Conservation (phyloP, 75 land plant species). For the Azolla pinnata region DNA sequence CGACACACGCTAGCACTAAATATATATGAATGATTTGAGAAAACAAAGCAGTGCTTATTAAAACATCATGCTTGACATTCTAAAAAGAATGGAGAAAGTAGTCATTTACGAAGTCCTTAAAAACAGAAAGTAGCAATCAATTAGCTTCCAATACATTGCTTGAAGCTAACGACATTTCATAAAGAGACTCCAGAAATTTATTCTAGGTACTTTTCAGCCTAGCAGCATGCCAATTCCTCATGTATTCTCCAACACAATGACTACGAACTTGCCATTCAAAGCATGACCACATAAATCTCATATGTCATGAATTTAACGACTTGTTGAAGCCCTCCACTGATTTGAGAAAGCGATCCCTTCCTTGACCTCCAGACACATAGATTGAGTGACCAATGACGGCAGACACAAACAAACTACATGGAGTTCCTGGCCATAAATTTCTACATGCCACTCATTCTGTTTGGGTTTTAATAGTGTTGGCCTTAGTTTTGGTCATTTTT, state of each 20-base stretch:
- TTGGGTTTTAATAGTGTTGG: too few relatives aligned
- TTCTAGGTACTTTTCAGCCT: not conserved
- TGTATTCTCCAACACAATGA: not conserved
- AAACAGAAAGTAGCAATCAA: not conserved
- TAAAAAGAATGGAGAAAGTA: too few relatives aligned
- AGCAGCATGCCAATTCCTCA: not conserved
- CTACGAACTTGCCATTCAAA: not conserved
- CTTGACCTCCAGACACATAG: constrained; percentile 4
- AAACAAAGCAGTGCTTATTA: not conserved
- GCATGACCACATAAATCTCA: not conserved
- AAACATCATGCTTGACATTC: too few relatives aligned
- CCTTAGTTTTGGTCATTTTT: too few relatives aligned
- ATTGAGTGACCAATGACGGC: not conserved
- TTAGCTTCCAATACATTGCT: not conserved
- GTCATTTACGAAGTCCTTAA: not conserved
- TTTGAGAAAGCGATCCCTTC: not conserved
- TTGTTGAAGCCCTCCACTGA: not conserved
- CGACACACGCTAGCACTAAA: not conserved
- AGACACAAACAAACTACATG: not conserved
- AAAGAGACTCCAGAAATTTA: not conserved
- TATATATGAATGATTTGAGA: not conserved
- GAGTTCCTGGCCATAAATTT: not conserved
- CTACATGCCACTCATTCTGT: too few relatives aligned
- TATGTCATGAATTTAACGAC: not conserved
- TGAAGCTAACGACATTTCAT: not conserved